These are phyloP conservation scores for Clarireedia homoeocarpa DNA, from an alignment of 2,329 filamentous ascomycete genomes.

Conservation along the genomic window DNA sequence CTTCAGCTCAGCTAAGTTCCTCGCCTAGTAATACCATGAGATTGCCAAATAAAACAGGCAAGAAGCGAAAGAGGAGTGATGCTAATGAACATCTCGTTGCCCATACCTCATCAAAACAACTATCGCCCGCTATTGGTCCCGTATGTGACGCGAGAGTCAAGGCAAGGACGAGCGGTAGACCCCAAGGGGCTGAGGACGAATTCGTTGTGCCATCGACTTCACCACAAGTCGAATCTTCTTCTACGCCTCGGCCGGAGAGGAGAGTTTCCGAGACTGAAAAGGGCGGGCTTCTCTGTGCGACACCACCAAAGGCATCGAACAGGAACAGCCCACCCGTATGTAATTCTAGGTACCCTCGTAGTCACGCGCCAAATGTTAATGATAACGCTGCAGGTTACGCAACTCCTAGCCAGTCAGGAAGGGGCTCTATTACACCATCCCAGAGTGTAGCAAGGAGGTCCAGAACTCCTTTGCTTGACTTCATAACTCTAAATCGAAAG, in stretches of 20 bases:
- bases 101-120: constrained; percentile 1
- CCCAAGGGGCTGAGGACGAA: background rate
- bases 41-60: background rate
- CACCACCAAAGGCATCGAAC: background rate
- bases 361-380: background rate
- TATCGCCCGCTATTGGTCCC: background rate
- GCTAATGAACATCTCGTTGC: background rate
- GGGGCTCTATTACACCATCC: background rate
- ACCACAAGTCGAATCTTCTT: background rate
- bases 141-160: too few species aligned
- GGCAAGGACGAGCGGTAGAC: background rate
- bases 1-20: background rate
- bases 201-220: background rate
- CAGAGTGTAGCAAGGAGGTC: background rate
- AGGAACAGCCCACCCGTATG: background rate
- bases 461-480: constrained; percentile 21
- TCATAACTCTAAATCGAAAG: constrained; percentile 16
- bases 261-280: constrained; percentile 1
- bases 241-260: background rate
- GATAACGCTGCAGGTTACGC: background rate
- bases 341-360: background rate
- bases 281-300: background rate
- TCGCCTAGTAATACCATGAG: background rate
- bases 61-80: background rate
- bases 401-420: background rate